Conservation (phyloP, 108 stramenopile species). For the Cyclostephanos tholiformis region DNA sequence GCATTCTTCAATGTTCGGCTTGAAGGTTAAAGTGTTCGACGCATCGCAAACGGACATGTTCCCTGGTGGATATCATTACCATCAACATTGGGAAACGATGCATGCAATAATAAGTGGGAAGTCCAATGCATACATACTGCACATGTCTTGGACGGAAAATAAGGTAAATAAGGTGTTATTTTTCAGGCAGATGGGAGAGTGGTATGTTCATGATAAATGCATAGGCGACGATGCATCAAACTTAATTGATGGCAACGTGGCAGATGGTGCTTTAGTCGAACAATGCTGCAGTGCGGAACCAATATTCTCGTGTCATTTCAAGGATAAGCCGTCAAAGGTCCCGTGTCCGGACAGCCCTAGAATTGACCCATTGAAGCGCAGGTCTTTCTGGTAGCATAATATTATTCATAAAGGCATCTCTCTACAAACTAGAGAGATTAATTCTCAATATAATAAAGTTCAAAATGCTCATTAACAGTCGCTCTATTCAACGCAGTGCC, state of each 20-base stretch:
- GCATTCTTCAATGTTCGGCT: constrained; percentile 51
- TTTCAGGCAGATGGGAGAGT: constrained; percentile 63
- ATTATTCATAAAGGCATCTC: too few species aligned
- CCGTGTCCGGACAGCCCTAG: constrained; percentile 57
- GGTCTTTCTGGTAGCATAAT: constrained; percentile 23
- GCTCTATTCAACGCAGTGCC: too few species aligned
- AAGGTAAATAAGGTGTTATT: constrained; percentile 56
- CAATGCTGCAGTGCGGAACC: constrained; percentile 60
- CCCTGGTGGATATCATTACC: constrained; percentile 54
- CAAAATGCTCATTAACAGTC: too few species aligned
- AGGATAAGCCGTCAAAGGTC: constrained; percentile 70
- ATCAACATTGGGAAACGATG: constrained; percentile 48
- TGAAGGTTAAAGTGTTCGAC: constrained; percentile 60
- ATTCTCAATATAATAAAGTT: too few species aligned
- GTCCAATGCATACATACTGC: constrained; percentile 45
- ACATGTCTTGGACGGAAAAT: constrained; percentile 59
- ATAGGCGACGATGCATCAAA: constrained; percentile 28
- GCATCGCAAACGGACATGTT: constrained; percentile 36
- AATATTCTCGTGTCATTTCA: constrained; percentile 64
- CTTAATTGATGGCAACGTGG: constrained; percentile 23
- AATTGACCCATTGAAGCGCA: constrained; percentile 45
- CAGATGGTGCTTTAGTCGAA: constrained; percentile 24
- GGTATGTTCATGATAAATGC: constrained; percentile 71
- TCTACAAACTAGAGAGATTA: too few species aligned
- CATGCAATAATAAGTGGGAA: constrained; percentile 38